These are phyloP conservation scores for Boeremia exigua DNA, from an alignment of 2,329 filamentous ascomycete species.

Conservation along the genomic window DNA sequence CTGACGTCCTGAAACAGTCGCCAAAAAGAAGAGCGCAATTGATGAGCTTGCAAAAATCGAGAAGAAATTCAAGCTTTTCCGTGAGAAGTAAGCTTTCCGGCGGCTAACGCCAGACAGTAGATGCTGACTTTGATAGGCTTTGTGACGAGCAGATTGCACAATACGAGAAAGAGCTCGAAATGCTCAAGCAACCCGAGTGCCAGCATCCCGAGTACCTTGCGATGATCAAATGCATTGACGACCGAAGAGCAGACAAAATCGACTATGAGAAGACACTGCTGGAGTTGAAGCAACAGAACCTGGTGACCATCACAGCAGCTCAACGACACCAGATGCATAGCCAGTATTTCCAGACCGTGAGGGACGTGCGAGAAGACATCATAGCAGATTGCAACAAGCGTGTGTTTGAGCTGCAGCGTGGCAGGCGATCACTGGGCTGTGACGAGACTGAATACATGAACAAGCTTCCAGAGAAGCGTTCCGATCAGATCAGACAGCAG, in stretches of 20 bases:
- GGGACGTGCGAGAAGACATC: constrained; percentile 80
- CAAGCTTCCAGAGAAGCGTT: constrained; percentile 76
- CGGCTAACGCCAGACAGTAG: constrained; percentile 5
- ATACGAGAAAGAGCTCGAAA: constrained; percentile 71
- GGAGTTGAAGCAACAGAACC: constrained; percentile 73
- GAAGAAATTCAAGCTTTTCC: constrained; percentile 84
- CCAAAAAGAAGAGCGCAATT: constrained; percentile 79
- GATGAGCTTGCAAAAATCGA: constrained; percentile 82
- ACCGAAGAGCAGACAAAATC: constrained; percentile 80
- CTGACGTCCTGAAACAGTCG: constrained; percentile 58
- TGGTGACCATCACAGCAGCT: constrained; percentile 74
- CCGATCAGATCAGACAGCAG: constrained; percentile 82
- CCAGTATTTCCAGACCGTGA: constrained; percentile 86
- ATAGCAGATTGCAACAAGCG: constrained; percentile 83
- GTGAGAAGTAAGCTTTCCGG: constrained; percentile 68
- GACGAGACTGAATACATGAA: constrained; percentile 82
- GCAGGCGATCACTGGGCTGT: constrained; percentile 78
- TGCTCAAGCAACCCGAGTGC: constrained; percentile 63
- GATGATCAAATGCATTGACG: constrained; percentile 86
- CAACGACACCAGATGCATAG: constrained; percentile 85
- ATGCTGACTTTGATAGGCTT: constrained; percentile 62
- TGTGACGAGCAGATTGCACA: constrained; percentile 87
- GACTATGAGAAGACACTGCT: constrained; percentile 76
- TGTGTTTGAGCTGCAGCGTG: constrained; percentile 91
- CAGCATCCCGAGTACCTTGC: constrained; percentile 91